Percentiles rank a stretch among this genome's conserved stretches.
Conservation (phyloP, 345 rosid genomes). For the Microcos paniculata region DNA sequence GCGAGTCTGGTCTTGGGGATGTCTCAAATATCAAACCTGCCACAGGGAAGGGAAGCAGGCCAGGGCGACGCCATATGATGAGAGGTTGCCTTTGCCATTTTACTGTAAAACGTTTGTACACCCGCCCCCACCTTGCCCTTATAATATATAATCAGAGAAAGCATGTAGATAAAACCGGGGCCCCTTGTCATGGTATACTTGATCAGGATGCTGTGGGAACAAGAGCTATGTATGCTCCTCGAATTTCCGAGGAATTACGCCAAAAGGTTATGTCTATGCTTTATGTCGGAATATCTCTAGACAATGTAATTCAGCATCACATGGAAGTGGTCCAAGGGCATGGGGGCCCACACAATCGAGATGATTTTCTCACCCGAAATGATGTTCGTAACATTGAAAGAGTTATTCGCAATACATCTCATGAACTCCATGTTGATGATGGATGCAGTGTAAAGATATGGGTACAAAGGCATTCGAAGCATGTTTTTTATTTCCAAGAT, state of each 20-base stretch:
- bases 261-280: constrained; percentile 56
- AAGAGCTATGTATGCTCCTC: constrained; percentile 63
- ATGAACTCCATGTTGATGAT: constrained; percentile 42
- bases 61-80: constrained; percentile 59
- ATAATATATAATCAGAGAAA: constrained; percentile 52
- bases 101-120: constrained; percentile 50
- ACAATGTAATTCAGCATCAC: constrained; percentile 48
- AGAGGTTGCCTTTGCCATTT: constrained; percentile 66
- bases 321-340: constrained; percentile 45
- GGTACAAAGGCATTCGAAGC: constrained; percentile 50
- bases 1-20: constrained; percentile 39
- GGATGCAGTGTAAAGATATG: constrained; percentile 43
- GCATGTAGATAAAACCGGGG: constrained; percentile 49
- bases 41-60: constrained; percentile 54
- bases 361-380: constrained; percentile 53
- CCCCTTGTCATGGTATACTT: constrained; percentile 56
- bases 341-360: constrained; percentile 58
- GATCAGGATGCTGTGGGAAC: constrained; percentile 55
- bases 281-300: constrained; percentile 48
- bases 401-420: constrained; percentile 39
- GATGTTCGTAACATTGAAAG: constrained; percentile 61
- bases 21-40: constrained; percentile 43
- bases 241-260: constrained; percentile 56
- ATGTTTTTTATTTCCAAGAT: constrained; percentile 51
- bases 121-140: constrained; percentile 43